Conservation (phyloP, 2,329 filamentous ascomycete species). For the Shiraia sp. region DNA sequence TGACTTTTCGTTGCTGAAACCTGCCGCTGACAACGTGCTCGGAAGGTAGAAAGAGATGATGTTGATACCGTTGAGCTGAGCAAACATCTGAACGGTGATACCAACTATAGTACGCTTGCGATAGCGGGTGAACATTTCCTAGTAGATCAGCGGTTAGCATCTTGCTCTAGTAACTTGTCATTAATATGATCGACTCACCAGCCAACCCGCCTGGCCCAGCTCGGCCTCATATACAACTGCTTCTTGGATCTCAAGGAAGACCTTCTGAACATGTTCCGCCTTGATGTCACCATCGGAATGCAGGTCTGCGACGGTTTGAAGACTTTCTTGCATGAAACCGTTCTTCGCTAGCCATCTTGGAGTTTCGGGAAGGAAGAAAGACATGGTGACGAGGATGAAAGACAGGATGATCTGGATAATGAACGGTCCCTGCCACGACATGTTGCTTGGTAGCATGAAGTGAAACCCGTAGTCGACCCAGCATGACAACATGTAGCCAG, state of each 20-base stretch:
- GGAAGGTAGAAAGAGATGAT: conserved; percentile 51
- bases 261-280: conserved; percentile 41
- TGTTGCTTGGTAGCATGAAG: conserved; percentile 38
- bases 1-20: conserved; percentile 44
- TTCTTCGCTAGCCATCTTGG: conserved; percentile 49
- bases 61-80: conserved; percentile 49
- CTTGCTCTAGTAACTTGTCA: background rate
- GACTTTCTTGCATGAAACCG: conserved; percentile 45
- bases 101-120: conserved; percentile 49
- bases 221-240: conserved; percentile 44
- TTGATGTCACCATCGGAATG: conserved; percentile 43
- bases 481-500: conserved; percentile 46
- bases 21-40: conserved; percentile 41
- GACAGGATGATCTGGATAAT: conserved; percentile 41
- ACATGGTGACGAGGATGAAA: conserved; percentile 41
- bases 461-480: conserved; percentile 48
- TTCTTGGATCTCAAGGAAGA: conserved; percentile 45
- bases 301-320: conserved; percentile 48
- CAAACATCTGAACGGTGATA: conserved; percentile 49
- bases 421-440: conserved; percentile 40
- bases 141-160: background rate
- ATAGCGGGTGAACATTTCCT: conserved; percentile 51
- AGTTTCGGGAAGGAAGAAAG: conserved; percentile 46
- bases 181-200: conserved; percentile 19
- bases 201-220: conserved; percentile 40